Evolutionary conservation across 179 eudicot genomes (phyloP).

Genomic region (Vitellaria paradoxa): DNA sequence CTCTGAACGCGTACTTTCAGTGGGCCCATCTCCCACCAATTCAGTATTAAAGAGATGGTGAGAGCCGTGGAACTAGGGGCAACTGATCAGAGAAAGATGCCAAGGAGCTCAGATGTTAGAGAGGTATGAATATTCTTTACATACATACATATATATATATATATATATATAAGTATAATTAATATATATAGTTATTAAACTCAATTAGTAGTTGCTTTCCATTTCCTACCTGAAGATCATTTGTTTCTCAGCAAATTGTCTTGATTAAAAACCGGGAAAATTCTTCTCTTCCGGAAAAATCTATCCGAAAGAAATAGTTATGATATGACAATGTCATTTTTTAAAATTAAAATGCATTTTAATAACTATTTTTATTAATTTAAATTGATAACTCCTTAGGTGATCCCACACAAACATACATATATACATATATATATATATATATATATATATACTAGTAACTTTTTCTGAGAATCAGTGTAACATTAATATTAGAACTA

Average conservation of each 20-base stretch:
- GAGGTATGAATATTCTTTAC: constrained; percentile 9
- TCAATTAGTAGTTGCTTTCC: neutral
- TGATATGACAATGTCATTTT: no score
- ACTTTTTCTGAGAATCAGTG: no score
- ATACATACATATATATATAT: neutral
- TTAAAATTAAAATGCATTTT: no score
- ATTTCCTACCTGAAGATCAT: neutral
- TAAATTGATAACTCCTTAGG: no score
- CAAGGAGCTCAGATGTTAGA: constrained; percentile 17
- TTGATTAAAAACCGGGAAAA: neutral
- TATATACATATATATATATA: no score
- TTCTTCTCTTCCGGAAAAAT: no score
- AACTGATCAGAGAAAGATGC: constrained; percentile 16
- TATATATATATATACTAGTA: no score
- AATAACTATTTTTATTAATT: no score
- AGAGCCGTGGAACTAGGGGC: constrained; percentile 31
- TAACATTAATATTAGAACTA: no score
- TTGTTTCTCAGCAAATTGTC: neutral
- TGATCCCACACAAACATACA: no score
- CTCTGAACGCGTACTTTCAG: constrained; percentile 24
- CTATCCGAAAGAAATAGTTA: no score
- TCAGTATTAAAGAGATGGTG: constrained; percentile 33
- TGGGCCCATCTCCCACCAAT: constrained; percentile 75
- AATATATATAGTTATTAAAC: neutral
- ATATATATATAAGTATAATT: no score